A percentile compares a stretch with the other conserved stretches of the same genome.
Evolutionary conservation across 768 basidiomycete genomes (phyloP).

Genomic region (Tylopilus intermedius): DNA sequence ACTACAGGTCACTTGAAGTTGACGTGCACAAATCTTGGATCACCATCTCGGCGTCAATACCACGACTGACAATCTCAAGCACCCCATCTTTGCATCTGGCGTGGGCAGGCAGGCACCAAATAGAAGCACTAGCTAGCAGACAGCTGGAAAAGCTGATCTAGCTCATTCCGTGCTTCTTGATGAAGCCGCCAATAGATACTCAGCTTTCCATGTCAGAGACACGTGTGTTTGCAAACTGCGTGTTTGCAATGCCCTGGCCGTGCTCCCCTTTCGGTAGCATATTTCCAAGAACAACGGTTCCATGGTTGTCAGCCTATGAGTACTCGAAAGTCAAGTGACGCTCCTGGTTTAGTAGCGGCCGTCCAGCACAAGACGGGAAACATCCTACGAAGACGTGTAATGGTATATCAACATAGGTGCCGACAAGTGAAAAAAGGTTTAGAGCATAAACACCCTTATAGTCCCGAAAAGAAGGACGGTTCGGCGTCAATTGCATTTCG

Average conservation of each 20-base stretch:
- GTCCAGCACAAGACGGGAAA: neutral
- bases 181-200: neutral
- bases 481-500: constrained; percentile 55
- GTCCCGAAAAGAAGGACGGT: constrained; percentile 60
- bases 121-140: neutral
- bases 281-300: neutral
- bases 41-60: neutral
- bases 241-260: neutral
- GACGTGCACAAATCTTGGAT: neutral
- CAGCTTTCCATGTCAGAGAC: neutral
- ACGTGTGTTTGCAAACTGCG: neutral
- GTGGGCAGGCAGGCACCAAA: neutral
- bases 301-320: neutral
- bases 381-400: neutral
- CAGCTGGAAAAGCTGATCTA: neutral
- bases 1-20: neutral
- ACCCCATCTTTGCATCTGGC: neutral
- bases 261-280: neutral
- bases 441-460: constrained; percentile 31
- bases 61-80: neutral
- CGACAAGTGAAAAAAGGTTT: neutral
- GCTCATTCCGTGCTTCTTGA: neutral
- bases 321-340: neutral
- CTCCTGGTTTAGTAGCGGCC: neutral
- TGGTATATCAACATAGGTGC: neutral